phyloP scores from a whole-genome alignment of 495 filamentous ascomycete species.

The Tuber magnatum region DNA sequence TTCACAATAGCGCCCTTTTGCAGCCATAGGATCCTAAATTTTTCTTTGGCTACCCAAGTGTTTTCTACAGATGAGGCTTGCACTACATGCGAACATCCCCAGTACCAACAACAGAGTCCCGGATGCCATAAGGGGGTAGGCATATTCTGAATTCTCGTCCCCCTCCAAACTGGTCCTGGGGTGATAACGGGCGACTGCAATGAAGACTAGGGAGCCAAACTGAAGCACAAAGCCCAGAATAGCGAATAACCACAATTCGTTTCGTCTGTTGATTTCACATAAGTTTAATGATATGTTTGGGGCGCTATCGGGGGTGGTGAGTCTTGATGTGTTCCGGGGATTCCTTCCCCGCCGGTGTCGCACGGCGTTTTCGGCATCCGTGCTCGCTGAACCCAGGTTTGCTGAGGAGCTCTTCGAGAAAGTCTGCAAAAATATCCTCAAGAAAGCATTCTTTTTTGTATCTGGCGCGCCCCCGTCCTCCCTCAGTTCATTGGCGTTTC shows the following conservation, averaged over 20 bases:
- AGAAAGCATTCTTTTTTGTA: neutral
- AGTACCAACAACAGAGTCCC: slow-evolving; percentile 34
- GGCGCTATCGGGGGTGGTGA: slow-evolving; percentile 3
- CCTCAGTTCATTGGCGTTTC: neutral
- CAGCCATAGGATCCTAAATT: slow-evolving; percentile 33
- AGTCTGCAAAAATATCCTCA: neutral
- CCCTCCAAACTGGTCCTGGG: slow-evolving; percentile 8
- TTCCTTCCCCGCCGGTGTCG: neutral
- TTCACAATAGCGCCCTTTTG: slow-evolving; percentile 35
- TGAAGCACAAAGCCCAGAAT: slow-evolving; percentile 33
- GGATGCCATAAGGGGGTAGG: slow-evolving; percentile 35
- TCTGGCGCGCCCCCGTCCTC: neutral
- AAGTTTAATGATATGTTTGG: slow-evolving; percentile 40
- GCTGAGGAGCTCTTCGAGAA: neutral
- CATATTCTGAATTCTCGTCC: slow-evolving; percentile 22
- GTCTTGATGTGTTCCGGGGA: neutral
- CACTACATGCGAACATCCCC: slow-evolving; percentile 41
- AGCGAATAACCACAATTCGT: slow-evolving; percentile 33
- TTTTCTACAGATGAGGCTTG: slow-evolving; percentile 37
- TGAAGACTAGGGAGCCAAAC: slow-evolving; percentile 31
- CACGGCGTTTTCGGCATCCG: slow-evolving; percentile 9
- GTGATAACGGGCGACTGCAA: slow-evolving; percentile 29
- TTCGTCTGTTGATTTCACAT: slow-evolving; percentile 5
- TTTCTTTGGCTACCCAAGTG: slow-evolving; percentile 16
- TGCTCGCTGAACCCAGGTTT: neutral